Evolutionary conservation across 805 yeast genomes (phyloP).

Genomic region (Wickerhamomyces mucosus): DNA sequence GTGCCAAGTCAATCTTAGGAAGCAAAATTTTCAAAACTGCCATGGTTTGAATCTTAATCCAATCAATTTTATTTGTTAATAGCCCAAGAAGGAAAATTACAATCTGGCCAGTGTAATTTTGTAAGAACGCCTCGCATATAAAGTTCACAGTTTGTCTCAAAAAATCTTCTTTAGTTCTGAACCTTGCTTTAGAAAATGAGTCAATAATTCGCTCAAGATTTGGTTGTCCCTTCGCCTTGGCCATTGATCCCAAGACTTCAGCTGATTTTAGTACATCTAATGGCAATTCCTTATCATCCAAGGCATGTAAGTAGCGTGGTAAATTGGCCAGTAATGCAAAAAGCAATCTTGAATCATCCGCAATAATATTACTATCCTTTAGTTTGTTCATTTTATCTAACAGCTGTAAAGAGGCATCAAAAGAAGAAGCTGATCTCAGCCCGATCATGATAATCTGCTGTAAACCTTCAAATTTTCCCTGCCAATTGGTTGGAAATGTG

Average conservation of each 20-base stretch:
- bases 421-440: conserved; percentile 68
- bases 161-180: conserved; percentile 87
- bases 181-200: conserved; percentile 68
- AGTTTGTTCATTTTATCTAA: conserved; percentile 61
- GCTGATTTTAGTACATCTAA: conserved; percentile 45
- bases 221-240: conserved; percentile 44
- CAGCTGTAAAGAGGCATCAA: conserved; percentile 66
- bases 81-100: conserved; percentile 71
- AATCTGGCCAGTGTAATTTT: conserved; percentile 62
- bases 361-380: conserved; percentile 68
- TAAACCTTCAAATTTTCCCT: conserved; percentile 84
- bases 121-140: conserved; percentile 61
- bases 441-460: conserved; percentile 78
- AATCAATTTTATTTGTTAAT: conserved; percentile 61
- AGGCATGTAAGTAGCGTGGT: conserved; percentile 78
- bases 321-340: conserved; percentile 68
- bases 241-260: conserved; percentile 48
- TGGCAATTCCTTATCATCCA: conserved; percentile 45
- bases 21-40: conserved; percentile 63
- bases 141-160: conserved; percentile 69
- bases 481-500: conserved; percentile 94
- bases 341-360: conserved; percentile 58
- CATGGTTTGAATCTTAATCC: conserved; percentile 80
- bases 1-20: conserved; percentile 65
- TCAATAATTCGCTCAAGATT: conserved; percentile 62